Evolutionary conservation across 1,284 basidiomycete genomes (phyloP).

Genomic region (Ceratobasidium sp.): DNA sequence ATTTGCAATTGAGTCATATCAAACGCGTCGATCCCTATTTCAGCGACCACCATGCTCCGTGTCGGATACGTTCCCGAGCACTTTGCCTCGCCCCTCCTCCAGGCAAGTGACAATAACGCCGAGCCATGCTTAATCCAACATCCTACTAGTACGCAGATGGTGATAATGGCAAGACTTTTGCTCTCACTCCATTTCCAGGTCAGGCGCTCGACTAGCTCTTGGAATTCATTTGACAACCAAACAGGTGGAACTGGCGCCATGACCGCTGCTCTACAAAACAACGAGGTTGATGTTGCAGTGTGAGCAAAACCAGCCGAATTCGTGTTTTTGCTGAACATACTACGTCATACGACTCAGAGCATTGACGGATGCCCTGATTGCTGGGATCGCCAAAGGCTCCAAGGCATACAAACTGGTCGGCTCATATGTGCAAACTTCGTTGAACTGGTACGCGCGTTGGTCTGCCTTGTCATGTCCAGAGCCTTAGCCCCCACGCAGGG

Average conservation of each 20-base stretch:
- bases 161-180: conserved; percentile 79
- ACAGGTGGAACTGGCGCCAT: conserved; percentile 92
- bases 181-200: conserved; percentile 92
- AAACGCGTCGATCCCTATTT: neutral
- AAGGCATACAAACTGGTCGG: conserved; percentile 92
- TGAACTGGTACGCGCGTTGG: conserved; percentile 77
- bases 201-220: conserved; percentile 50
- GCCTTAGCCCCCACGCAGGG: conserved; percentile 66
- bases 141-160: conserved; percentile 67
- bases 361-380: conserved; percentile 93
- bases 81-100: conserved; percentile 85
- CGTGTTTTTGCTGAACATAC: neutral
- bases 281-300: conserved; percentile 93
- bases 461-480: neutral
- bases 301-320: conserved; percentile 57
- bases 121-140: conserved; percentile 15
- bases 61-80: conserved; percentile 82
- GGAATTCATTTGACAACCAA: neutral
- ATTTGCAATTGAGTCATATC: conserved; percentile 4
- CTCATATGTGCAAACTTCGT: conserved; percentile 89
- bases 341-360: conserved; percentile 67
- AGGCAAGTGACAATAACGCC: conserved; percentile 56
- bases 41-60: conserved; percentile 51
- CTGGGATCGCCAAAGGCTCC: conserved; percentile 91
- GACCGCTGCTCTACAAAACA: conserved; percentile 82